A percentile compares a stretch with the other conserved stretches of the same genome.
phyloP scores from a whole-genome alignment of 345 rosid genomes.

The Draba incana region DNA sequence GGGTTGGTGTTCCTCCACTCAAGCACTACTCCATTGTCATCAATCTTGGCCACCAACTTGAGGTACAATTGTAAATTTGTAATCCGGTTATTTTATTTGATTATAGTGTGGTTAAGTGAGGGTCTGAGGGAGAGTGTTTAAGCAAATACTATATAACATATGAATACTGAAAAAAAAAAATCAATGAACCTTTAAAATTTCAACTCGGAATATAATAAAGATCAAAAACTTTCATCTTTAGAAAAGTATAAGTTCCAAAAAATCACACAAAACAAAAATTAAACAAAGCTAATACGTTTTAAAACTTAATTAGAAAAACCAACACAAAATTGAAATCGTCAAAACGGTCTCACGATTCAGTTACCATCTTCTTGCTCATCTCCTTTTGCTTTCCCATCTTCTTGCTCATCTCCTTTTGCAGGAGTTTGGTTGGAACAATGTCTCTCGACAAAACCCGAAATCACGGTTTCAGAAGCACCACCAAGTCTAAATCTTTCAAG shows the following conservation, averaged over 20 bases:
- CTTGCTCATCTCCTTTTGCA: slow-evolving; percentile 48
- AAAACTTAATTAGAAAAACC: too few relatives aligned
- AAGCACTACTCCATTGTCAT: slow-evolving; percentile 71
- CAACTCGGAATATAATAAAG: slow-evolving; percentile 1
- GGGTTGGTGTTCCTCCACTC: slow-evolving; percentile 88
- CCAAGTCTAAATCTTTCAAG: slow-evolving; percentile 87
- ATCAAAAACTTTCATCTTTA: slow-evolving; percentile 17
- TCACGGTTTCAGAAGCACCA: slow-evolving; percentile 86
- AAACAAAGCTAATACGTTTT: background rate
- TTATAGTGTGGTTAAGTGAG: slow-evolving; percentile 21
- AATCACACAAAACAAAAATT: slow-evolving; percentile 7
- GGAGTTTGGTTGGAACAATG: slow-evolving; percentile 75
- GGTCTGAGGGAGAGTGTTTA: slow-evolving; percentile 1
- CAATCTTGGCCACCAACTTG: slow-evolving; percentile 92
- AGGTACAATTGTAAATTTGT: slow-evolving; percentile 46
- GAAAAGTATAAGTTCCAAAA: background rate
- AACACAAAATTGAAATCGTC: background rate
- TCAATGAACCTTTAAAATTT: too few relatives aligned
- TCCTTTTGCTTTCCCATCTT: slow-evolving; percentile 51
- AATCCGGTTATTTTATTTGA: background rate
- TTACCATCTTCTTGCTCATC: slow-evolving; percentile 49
- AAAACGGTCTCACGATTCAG: slow-evolving; percentile 10
- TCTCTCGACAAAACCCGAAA: slow-evolving; percentile 72
- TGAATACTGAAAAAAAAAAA: background rate
- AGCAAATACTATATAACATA: background rate